Evolutionary conservation across 2,329 filamentous ascomycete genomes (phyloP), one percentile per base, ranked within the genome.

Genomic region (Sporothrix brunneoviolacea): DNA sequence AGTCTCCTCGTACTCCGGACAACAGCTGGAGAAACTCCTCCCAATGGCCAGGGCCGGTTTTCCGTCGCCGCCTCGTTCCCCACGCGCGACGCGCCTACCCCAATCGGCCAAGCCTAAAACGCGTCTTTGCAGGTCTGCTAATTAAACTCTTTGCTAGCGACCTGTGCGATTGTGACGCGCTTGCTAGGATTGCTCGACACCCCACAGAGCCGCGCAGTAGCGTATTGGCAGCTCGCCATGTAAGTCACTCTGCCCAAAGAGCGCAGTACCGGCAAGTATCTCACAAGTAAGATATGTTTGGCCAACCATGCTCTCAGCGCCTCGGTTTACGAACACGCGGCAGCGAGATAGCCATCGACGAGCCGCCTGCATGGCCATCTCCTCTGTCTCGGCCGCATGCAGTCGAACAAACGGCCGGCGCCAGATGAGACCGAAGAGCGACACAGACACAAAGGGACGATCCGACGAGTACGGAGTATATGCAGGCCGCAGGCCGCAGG

Each of bases 61-160:
- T 33, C 16, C 12, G 30, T 12, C 33, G 32, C 32, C 43, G 33
- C 32, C 13, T 19, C 43, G 32, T 38, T 10, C 42, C 42, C 42
- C 42, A 36, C 43, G 28, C 35, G 19, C 36, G 45, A 48, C 45
- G 45, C 45, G 45, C 45, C 35, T 48, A 24, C 22, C 43, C 35
- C 45, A 47, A 39, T 18, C 16, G 15, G 45, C 45, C 27, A 48
- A 40, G 28, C 45, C 45, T 24, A 48, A 47, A 48, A 48, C 45
- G 45, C 45, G 45, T 47, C 45, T 39, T 36, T 47, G n/a, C 22
- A 7, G 18, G 10, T 16, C 16, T 39, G 12, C 33, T 46, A 28
- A 47, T 47, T 47, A 38, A 47, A 38, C 44, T 10, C 35, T 8
- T 30, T 21, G 4, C 13, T 19, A n/a, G 15, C 19, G 42, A 45